Evolutionary conservation across 306 rosid species (phyloP).

Genomic region (Styphnolobium japonicum): DNA sequence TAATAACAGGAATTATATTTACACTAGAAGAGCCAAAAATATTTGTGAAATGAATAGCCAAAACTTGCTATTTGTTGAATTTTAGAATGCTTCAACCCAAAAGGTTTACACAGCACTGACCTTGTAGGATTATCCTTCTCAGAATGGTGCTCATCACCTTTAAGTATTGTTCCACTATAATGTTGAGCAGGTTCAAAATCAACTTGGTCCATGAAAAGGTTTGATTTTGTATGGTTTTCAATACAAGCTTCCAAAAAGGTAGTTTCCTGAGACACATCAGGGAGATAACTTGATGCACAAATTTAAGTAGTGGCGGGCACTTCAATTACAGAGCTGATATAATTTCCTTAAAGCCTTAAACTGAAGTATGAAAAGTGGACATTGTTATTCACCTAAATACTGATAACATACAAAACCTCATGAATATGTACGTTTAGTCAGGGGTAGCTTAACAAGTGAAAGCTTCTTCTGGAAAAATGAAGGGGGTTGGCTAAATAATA

Average conservation of each 20-base stretch:
- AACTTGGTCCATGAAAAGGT: conserved; percentile 98
- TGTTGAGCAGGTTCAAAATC: conserved; percentile 90
- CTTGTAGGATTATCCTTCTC: conserved; percentile 47
- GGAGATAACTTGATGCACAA: conserved; percentile 17
- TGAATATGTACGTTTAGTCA: neutral
- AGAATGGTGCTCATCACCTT: conserved; percentile 60
- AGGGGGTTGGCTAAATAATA: neutral
- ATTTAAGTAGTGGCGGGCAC: neutral
- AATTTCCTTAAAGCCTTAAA: conserved; percentile 14
- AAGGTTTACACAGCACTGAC: conserved; percentile 40
- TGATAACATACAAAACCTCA: conserved; percentile 8
- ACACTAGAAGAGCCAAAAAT: neutral
- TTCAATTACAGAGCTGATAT: conserved; percentile 10
- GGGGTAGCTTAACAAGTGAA: conserved; percentile 9
- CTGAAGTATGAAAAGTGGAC: neutral
- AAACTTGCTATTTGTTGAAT: neutral
- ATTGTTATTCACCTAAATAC: conserved; percentile 2
- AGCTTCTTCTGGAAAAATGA: conserved; percentile 11
- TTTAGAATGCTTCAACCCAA: conserved; percentile 7
- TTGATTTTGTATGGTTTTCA: conserved; percentile 95
- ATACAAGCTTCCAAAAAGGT: conserved; percentile 97
- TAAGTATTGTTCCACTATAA: conserved; percentile 76
- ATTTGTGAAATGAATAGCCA: conserved; percentile 1
- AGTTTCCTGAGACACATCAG: conserved; percentile 65
- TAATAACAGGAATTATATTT: neutral